These are phyloP conservation scores for Fusarium globosum DNA, from an alignment of 2,329 filamentous ascomycete species.

Conservation along the genomic window DNA sequence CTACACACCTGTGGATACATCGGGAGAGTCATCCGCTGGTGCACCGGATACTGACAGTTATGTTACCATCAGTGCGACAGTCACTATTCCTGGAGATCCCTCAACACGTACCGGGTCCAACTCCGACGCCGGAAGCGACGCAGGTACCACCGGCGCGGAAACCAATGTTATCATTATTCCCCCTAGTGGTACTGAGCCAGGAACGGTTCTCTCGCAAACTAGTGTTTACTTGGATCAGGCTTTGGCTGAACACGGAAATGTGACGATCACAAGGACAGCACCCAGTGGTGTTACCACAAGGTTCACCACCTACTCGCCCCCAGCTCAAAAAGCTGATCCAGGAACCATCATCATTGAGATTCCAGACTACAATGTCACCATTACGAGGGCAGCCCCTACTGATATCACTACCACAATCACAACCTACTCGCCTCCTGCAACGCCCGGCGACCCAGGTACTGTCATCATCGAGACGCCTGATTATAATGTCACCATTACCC, in stretches of 20 bases:
- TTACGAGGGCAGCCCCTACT: slow-evolving; percentile 21
- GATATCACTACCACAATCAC: slow-evolving; percentile 25
- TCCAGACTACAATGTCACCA: slow-evolving; percentile 31
- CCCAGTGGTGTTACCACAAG: slow-evolving; percentile 21
- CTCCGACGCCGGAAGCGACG: not conserved
- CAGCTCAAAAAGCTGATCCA: slow-evolving; percentile 19
- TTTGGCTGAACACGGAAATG: slow-evolving; percentile 25
- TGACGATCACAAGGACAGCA: slow-evolving; percentile 25
- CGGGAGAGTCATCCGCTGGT: not conserved
- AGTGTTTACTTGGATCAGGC: slow-evolving; percentile 34
- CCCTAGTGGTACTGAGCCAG: slow-evolving; percentile 33
- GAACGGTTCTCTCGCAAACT: slow-evolving; percentile 29
- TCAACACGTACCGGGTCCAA: slow-evolving; percentile 11
- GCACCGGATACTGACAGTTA: slow-evolving; percentile 4
- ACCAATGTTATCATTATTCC: slow-evolving; percentile 36
- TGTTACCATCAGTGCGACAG: slow-evolving; percentile 22
- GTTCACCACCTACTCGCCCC: slow-evolving; percentile 26
- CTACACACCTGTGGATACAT: slow-evolving; percentile 23
- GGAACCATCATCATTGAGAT: slow-evolving; percentile 30
- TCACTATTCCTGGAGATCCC: slow-evolving; percentile 34
- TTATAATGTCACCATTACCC: slow-evolving; percentile 30
- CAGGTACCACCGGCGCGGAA: slow-evolving; percentile 22
- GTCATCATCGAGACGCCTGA: slow-evolving; percentile 31
- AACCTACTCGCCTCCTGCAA: slow-evolving; percentile 29
- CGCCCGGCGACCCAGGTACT: slow-evolving; percentile 26